Percentiles rank a stretch among this genome's conserved stretches.
phyloP scores from a whole-genome alignment of 148 eudicot genomes.

The Polygonum aviculare region DNA sequence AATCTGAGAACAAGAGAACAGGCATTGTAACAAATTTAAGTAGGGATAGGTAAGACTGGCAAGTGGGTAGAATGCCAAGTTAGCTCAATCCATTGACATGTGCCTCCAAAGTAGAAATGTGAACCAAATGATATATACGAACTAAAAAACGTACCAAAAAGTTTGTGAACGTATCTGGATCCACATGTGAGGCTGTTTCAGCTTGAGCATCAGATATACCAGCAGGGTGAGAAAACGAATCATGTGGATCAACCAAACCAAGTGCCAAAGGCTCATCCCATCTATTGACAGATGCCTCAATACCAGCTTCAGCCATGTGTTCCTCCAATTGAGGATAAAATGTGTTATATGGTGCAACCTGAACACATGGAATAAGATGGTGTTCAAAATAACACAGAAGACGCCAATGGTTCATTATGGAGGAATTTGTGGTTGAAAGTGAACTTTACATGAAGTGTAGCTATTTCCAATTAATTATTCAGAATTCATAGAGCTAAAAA shows the following conservation, averaged over 20 bases:
- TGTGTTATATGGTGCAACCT: constrained; percentile 98
- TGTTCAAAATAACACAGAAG: not conserved
- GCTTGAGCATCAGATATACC: constrained; percentile 93
- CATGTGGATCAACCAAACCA: constrained; percentile 93
- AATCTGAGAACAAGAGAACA: constrained; percentile 36
- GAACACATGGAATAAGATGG: not conserved
- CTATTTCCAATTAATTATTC: not conserved
- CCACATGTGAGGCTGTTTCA: constrained; percentile 78
- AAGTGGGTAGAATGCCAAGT: not conserved
- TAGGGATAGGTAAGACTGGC: not conserved
- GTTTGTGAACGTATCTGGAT: constrained; percentile 84
- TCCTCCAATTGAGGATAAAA: constrained; percentile 88
- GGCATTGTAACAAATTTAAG: not conserved
- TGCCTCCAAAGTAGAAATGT: not conserved
- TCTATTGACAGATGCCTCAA: constrained; percentile 63
- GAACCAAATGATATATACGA: not conserved
- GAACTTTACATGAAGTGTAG: not conserved
- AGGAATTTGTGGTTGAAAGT: not conserved
- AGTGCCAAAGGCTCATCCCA: constrained; percentile 88
- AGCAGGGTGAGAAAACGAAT: constrained; percentile 89
- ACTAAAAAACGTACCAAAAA: constrained; percentile 53
- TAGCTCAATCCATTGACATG: not conserved
- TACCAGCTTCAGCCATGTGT: constrained; percentile 80
- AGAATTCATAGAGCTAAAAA: not conserved
- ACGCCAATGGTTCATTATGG: not conserved